Evolutionary conservation across 2,329 filamentous ascomycete species (phyloP), one percentile per base, ranked within the genome.

Genomic region (Didymosphaeria variabile): DNA sequence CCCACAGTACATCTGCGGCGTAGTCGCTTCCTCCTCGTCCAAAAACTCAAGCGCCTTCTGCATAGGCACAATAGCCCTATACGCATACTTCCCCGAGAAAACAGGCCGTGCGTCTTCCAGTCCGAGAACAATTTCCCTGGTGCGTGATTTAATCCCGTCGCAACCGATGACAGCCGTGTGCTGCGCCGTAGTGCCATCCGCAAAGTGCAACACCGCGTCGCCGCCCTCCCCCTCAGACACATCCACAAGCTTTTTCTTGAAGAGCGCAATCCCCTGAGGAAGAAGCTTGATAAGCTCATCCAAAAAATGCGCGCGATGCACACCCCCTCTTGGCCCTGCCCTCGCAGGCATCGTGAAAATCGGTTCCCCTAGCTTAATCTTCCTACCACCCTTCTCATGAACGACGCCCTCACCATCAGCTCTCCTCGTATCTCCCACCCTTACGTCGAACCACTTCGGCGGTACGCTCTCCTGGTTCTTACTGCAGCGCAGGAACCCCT

Each of bases 51-150:
- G 72, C 0, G 86, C 87, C 17, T 82, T 72, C 0, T 81, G 77
- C 82, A 90, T 90, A 0, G 88, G 86, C 1, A 90, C 80, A 2
- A 91, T 73, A 0, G 85, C 85, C 7, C 89, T 82, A 74, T 88
- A 91, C 36, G 86, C 88, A 73, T 86, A 86, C 63, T 88, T 87
- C 34, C 84, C 79, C 0, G 83, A 83, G 70, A 87, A 90, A 1
- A 78, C 72, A 0, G 87, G 79, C 29, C 80, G 71, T 0, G 81
- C 76, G 3, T 81, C 78, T 0, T 63, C 53, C 2, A 79, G 70
- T 0, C 84, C 85, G 2, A 89, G 77, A 5, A 90, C 72, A 15
- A 86, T 71, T 32, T 83, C 71, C 8, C 88, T 80, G 2, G 85
- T 80, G 3, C 80, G 78, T 0, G 85, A 87, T 70, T 87, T 87